Evolutionary conservation across 306 rosid genomes (phyloP).

Genomic region (Fagus crenata): DNA sequence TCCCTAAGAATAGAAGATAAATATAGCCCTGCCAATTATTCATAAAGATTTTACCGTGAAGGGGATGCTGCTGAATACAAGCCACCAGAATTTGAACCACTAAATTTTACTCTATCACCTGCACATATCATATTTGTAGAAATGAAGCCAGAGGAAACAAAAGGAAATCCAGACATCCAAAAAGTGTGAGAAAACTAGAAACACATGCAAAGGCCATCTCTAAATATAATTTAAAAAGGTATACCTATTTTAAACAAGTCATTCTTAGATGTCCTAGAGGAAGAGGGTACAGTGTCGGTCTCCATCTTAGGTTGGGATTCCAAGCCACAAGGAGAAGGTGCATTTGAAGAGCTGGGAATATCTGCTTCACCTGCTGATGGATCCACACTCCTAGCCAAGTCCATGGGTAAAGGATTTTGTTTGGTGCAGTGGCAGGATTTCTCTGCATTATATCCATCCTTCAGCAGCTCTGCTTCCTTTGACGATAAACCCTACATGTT

Average conservation of each 20-base stretch:
- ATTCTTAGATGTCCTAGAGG: conserved; percentile 73
- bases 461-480: conserved; percentile 91
- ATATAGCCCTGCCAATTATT: conserved; percentile 15
- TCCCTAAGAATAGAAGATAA: conserved; percentile 14
- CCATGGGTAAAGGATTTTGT: conserved; percentile 51
- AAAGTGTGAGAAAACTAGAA: conserved; percentile 7
- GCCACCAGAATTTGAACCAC: conserved; percentile 52
- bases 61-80: conserved; percentile 58
- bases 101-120: conserved; percentile 88
- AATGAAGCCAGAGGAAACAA: conserved; percentile 17
- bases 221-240: conserved; percentile 1
- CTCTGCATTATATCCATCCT: conserved; percentile 69
- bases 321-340: conserved; percentile 49
- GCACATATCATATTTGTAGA: conserved; percentile 38
- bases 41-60: conserved; percentile 53
- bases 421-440: conserved; percentile 57
- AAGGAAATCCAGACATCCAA: background rate
- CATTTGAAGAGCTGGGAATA: conserved; percentile 67
- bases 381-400: conserved; percentile 48
- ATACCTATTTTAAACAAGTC: conserved; percentile 64
- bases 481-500: conserved; percentile 78
- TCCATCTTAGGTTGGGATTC: conserved; percentile 84
- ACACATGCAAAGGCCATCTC: conserved; percentile 16
- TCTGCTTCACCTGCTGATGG: conserved; percentile 61
- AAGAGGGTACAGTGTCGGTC: conserved; percentile 59